Percentiles rank a stretch among this genome's conserved stretches.
phyloP scores from a whole-genome alignment of 495 filamentous ascomycete species.

The Achaetomiella virescens region DNA sequence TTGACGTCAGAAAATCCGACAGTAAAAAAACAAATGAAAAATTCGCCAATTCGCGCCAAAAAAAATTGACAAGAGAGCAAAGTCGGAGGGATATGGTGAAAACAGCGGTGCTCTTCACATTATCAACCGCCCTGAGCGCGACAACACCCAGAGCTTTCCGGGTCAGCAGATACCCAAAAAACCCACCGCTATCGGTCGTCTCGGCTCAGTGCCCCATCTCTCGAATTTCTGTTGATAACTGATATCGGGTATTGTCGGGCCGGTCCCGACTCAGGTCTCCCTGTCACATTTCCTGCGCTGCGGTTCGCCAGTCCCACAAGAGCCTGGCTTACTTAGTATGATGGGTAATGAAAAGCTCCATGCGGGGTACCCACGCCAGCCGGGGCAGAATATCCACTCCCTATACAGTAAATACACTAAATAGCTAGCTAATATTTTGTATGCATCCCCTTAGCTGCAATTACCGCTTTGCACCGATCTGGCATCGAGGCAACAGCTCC shows the following conservation, averaged over 20 bases:
- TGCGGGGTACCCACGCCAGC: no score
- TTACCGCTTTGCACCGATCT: no score
- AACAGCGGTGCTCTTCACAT: not conserved
- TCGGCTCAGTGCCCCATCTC: not conserved
- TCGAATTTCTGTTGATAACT: slow-evolving; percentile 3
- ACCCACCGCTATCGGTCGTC: slow-evolving; percentile 19
- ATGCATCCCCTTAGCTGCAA: no score
- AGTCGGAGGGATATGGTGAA: not conserved
- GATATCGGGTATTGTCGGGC: slow-evolving; percentile 31
- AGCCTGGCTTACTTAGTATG: no score
- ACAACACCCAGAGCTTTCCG: not conserved
- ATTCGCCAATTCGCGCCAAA: slow-evolving; percentile 3
- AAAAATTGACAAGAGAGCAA: not conserved
- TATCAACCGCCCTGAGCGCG: not conserved
- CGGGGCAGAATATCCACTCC: no score
- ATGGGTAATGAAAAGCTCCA: no score
- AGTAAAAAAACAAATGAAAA: not conserved
- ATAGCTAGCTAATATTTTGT: no score
- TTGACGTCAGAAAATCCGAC: slow-evolving; percentile 12
- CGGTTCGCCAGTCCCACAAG: not conserved
- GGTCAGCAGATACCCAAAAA: not conserved
- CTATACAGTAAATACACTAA: no score
- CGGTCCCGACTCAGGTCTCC: not conserved
- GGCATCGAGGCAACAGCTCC: no score
- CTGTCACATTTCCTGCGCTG: not conserved